Base-by-base conservation (phyloP, 1,139 yeast genomes). In the Kodamaea suecica region DNA sequence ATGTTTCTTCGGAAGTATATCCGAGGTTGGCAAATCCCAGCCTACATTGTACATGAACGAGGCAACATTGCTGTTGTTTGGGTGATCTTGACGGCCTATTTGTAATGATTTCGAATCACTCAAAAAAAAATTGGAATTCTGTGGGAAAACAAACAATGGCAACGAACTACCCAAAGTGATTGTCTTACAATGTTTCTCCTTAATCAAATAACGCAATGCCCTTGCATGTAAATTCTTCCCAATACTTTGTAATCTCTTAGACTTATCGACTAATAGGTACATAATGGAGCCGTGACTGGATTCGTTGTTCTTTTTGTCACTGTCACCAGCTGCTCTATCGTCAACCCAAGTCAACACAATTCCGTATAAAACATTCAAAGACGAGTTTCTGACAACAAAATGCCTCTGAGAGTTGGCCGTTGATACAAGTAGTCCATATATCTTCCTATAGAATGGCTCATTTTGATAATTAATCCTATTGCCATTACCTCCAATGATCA, bases 351-450 rank as follows among this genome's bases (percentile, higher is more conserved):
- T 76, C 23, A 76, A 58, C n/a, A 76, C 65, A 14, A 76, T 57
- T 4, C 85, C 85, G 45, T 76, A 76, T 14, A 79, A 48, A 19
- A 74, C 67, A 44, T 78, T 77, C 26, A 78, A 61, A 10, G 79
- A 70, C 3, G 82, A 71, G 50, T 79, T 79, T 33, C 83, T 57
- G 15, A 79, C 81, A 33, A 80, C 76, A 52, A 79, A 79, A 49
- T 76, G 81, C 31, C 63, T 62, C 42, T 72, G 76, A 1, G 50
- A 38, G 17, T 52, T 47, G 19, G 44, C 33, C 2, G 62, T 53
- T 3, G 59, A 43, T 15, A 52, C 53, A 12, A 70, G 49, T 25
- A 70, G 57, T 7, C 54, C 56, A 30, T 57, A 54, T 17, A 70
- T 50, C 27, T 61, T 53, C 35, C 59, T 52, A 48, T 51, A 65